phyloP scores from a whole-genome alignment of 139 green algal genomes.

The Microglena sp. region DNA sequence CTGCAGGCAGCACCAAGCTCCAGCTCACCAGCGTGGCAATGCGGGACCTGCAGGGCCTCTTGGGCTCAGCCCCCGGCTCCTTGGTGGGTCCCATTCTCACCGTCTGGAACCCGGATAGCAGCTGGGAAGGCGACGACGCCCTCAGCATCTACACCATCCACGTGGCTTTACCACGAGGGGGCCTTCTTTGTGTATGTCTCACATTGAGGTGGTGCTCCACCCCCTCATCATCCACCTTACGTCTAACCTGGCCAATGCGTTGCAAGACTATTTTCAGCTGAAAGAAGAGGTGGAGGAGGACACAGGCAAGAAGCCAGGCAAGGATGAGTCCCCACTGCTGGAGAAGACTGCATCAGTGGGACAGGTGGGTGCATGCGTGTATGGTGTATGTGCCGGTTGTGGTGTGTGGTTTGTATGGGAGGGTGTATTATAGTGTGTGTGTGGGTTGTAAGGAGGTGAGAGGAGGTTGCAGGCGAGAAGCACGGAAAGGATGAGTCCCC shows the following conservation, averaged over 20 bases:
- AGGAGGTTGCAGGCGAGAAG: too few relatives aligned
- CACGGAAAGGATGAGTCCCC: too few relatives aligned
- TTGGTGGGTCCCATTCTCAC: constrained; percentile 40
- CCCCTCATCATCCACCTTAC: constrained; percentile 50
- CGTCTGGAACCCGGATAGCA: constrained; percentile 51
- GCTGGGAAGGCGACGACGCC: constrained; percentile 25
- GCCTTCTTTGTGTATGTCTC: neutral
- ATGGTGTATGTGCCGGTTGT: too few relatives aligned
- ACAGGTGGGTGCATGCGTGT: too few relatives aligned
- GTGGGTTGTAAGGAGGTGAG: too few relatives aligned
- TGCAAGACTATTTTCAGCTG: constrained; percentile 41
- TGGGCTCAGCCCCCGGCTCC: constrained; percentile 17
- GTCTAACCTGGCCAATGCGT: constrained; percentile 27
- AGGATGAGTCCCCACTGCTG: too few relatives aligned
- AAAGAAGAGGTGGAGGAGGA: neutral
- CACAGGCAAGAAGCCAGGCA: too few relatives aligned
- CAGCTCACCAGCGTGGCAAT: neutral
- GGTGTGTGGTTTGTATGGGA: too few relatives aligned
- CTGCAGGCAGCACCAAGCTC: constrained; percentile 6
- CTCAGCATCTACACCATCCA: constrained; percentile 35
- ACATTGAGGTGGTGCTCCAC: constrained; percentile 32
- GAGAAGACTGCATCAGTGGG: too few relatives aligned
- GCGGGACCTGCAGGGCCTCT: constrained; percentile 6
- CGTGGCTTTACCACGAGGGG: neutral
- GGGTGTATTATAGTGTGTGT: too few relatives aligned